Evolutionary conservation across 169 alveolate species (phyloP).

Genomic region (Eimeria praecox): DNA sequence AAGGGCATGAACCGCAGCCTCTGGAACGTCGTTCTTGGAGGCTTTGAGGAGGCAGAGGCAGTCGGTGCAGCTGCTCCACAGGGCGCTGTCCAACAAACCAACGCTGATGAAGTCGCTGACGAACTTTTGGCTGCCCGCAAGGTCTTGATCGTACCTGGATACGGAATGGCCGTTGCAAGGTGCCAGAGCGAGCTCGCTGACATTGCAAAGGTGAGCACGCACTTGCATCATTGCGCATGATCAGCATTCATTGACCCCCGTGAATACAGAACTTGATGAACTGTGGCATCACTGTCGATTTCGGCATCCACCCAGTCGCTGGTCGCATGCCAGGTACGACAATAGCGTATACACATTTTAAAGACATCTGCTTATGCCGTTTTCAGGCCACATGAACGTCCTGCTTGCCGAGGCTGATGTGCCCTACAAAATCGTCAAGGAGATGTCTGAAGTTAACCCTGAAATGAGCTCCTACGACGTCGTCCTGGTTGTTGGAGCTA

Average conservation of each 20-base stretch:
- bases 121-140: conserved; percentile 88
- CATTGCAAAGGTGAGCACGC: conserved; percentile 69
- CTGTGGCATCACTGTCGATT: conserved; percentile 92
- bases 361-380: not conserved
- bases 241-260: not conserved
- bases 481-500: conserved; percentile 97
- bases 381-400: conserved; percentile 97
- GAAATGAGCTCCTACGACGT: conserved; percentile 88
- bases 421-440: conserved; percentile 96
- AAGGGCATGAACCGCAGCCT: conserved; percentile 96
- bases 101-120: conserved; percentile 90
- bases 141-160: conserved; percentile 97
- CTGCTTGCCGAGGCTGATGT: conserved; percentile 97
- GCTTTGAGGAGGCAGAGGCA: conserved; percentile 90
- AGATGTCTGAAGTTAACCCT: conserved; percentile 96
- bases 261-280: conserved; percentile 83
- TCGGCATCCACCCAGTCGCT: conserved; percentile 98
- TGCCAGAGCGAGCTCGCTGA: conserved; percentile 84
- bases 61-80: conserved; percentile 80
- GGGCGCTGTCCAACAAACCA: conserved; percentile 83
- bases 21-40: conserved; percentile 93
- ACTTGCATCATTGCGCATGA: not conserved
- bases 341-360: not conserved
- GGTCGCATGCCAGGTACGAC: conserved; percentile 96
- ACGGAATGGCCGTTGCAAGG: conserved; percentile 95